Percentiles rank a stretch among this genome's conserved stretches.
Conservation (phyloP, 2,329 filamentous ascomycete species). For the Alternaria metachromatica region DNA sequence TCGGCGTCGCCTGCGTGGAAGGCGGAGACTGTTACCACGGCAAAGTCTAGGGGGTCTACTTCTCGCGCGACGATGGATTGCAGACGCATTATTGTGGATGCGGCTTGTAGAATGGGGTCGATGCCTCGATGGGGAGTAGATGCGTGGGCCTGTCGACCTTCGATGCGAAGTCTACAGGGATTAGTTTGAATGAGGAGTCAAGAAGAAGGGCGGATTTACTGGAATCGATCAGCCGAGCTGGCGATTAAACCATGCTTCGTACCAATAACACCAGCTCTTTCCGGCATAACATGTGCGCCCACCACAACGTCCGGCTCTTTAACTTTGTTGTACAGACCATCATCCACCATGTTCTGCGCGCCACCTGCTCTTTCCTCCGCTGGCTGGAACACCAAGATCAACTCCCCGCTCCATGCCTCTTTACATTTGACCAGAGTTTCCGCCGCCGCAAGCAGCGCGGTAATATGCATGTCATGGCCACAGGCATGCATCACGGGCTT, state of each 20-base stretch:
- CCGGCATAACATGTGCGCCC: slow-evolving; percentile 64
- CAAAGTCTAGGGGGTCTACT: slow-evolving; percentile 60
- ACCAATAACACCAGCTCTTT: slow-evolving; percentile 49
- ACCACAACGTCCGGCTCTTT: slow-evolving; percentile 64
- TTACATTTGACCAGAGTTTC: slow-evolving; percentile 55
- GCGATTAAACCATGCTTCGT: slow-evolving; percentile 53
- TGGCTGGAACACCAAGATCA: slow-evolving; percentile 71
- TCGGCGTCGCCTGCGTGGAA: slow-evolving; percentile 66
- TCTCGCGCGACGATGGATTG: slow-evolving; percentile 66
- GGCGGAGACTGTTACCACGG: slow-evolving; percentile 65
- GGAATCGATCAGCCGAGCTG: slow-evolving; percentile 50
- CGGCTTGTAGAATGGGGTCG: slow-evolving; percentile 66
- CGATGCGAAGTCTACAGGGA: slow-evolving; percentile 59
- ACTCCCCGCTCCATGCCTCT: slow-evolving; percentile 65
- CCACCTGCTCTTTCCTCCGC: slow-evolving; percentile 70
- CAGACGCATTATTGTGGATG: slow-evolving; percentile 62
- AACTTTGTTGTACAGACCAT: slow-evolving; percentile 62
- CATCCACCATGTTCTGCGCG: slow-evolving; percentile 68
- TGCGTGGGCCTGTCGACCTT: slow-evolving; percentile 65
- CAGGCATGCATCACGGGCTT: slow-evolving; percentile 72
- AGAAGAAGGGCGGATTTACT: slow-evolving; percentile 17
- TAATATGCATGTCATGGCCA: slow-evolving; percentile 69
- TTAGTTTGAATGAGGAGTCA: neutral
- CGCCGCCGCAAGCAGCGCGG: slow-evolving; percentile 63
- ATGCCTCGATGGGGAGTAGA: slow-evolving; percentile 62